These are phyloP conservation scores for Cylindrotheca closterium DNA, from an alignment of 108 stramenopile genomes.

Conservation along the genomic window DNA sequence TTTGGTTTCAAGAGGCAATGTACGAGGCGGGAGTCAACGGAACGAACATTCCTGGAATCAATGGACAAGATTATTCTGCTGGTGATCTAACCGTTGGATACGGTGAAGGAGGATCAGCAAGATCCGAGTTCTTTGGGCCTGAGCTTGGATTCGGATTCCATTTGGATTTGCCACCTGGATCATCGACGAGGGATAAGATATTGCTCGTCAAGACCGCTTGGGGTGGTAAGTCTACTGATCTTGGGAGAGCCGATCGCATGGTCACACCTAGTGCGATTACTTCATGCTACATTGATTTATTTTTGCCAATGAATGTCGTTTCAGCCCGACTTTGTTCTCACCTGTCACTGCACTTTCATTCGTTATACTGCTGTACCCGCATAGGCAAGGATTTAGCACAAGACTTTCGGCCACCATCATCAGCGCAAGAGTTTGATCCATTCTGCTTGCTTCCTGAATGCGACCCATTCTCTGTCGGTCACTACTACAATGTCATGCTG, in stretches of 20 bases:
- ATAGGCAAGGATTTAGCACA: slow-evolving; percentile 11
- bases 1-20: slow-evolving; percentile 2
- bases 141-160: slow-evolving; percentile 37
- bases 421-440: slow-evolving; percentile 8
- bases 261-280: too few species aligned
- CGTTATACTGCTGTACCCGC: background rate
- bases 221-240: slow-evolving; percentile 42
- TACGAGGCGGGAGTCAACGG: slow-evolving; percentile 18
- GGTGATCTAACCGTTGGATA: slow-evolving; percentile 13
- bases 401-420: slow-evolving; percentile 49
- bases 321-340: background rate
- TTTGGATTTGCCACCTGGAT: background rate
- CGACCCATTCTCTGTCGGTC: slow-evolving; percentile 1
- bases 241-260: too few species aligned
- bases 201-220: slow-evolving; percentile 42
- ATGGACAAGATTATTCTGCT: slow-evolving; percentile 1
- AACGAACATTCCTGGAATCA: slow-evolving; percentile 15
- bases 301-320: background rate
- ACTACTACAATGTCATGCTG: slow-evolving; percentile 24
- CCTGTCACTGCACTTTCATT: background rate
- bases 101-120: slow-evolving; percentile 9
- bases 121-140: slow-evolving; percentile 24
- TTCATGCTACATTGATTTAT: too few species aligned
- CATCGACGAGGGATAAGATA: background rate
- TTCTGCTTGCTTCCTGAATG: slow-evolving; percentile 9